Base-by-base conservation (phyloP, 192 early-diverging fungal species). In the Allomyces macrogynus region DNA sequence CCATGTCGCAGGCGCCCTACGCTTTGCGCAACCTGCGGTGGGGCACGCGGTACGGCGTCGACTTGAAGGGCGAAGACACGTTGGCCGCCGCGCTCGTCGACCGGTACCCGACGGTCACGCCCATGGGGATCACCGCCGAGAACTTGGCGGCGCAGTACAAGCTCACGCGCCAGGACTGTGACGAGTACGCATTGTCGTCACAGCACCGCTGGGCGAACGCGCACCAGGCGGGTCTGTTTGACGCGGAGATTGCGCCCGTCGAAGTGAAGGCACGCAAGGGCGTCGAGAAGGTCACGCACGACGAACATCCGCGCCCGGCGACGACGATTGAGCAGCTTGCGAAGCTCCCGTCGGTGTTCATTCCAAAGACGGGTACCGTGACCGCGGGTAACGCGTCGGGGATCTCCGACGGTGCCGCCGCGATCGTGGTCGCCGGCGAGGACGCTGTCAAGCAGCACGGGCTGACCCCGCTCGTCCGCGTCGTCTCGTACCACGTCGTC, bases 71-170 rank as follows among this genome's bases (percentile, higher is more conserved):
- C 67, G 89, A 94, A 70, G 95, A 98, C 73, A 84, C 92, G 12
- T 72, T 95, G 61, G 86, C 90, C 67, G 78, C 87, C 25, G 81
- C 82, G 42, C 76, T 95, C 64, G 81, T 89, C 43, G 92, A 98
- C 82, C 85, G 83, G 65, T 89, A 83, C 74, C 92, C 92, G 7
- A 80, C 74, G 63, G 72, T 77, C 32, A 82, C 83, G 4, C 90
- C 92, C 24, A 95, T 95, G 93, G 92, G 90, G 61, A 89, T 95
- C 70, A 95, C 92, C 23, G 89, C 90, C 63, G 95, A 98, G 74
- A 90, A 93, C 68, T 80, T 98, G 67, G 89, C 81, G 22, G 78
- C 85, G 60, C 75, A 90, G 76, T 92, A 92, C 80, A 75, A 79
- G 63, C 80, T 98, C 62, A 81, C 87, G 5, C 86, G 90, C 43